Evolutionary conservation across 805 yeast species (phyloP).

Genomic region (Starmerella potacharoeniae): DNA sequence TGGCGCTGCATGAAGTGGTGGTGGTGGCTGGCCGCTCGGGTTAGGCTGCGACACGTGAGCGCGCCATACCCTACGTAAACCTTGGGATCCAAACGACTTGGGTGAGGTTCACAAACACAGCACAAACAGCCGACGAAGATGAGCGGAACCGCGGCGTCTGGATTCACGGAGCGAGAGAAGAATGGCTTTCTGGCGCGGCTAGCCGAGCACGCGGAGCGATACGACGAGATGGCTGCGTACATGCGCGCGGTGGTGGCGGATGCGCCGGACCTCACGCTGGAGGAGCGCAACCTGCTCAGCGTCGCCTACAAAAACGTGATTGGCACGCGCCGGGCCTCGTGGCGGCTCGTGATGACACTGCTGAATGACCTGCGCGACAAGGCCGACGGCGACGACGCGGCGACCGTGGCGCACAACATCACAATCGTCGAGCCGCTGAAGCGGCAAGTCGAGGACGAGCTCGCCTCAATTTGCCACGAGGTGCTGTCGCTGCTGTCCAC

Average conservation of each 20-base stretch:
- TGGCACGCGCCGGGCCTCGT: conserved; percentile 98
- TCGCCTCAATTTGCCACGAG: conserved; percentile 87
- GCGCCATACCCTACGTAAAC: background rate
- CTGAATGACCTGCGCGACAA: conserved; percentile 92
- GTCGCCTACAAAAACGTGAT: conserved; percentile 97
- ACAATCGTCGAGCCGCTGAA: conserved; percentile 85
- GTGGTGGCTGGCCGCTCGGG: background rate
- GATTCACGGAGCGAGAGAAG: conserved; percentile 56
- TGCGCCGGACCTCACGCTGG: conserved; percentile 90
- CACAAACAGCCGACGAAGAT: background rate
- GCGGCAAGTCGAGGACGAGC: conserved; percentile 84
- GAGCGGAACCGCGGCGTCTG: background rate
- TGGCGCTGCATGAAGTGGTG: background rate
- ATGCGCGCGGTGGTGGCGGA: conserved; percentile 96
- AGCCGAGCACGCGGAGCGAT: conserved; percentile 99
- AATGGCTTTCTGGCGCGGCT: conserved; percentile 93
- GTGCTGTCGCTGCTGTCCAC: conserved; percentile 76
- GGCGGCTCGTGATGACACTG: conserved; percentile 91
- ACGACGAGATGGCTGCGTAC: conserved; percentile 98
- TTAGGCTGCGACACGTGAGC: background rate
- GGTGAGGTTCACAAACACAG: conserved; percentile 1
- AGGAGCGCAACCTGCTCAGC: conserved; percentile 92
- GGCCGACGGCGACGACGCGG: conserved; percentile 40
- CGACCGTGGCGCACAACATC: conserved; percentile 47
- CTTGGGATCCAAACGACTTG: background rate